These are phyloP conservation scores for Meira miltonrushii DNA, from an alignment of 1,284 basidiomycete species.

Conservation along the genomic window DNA sequence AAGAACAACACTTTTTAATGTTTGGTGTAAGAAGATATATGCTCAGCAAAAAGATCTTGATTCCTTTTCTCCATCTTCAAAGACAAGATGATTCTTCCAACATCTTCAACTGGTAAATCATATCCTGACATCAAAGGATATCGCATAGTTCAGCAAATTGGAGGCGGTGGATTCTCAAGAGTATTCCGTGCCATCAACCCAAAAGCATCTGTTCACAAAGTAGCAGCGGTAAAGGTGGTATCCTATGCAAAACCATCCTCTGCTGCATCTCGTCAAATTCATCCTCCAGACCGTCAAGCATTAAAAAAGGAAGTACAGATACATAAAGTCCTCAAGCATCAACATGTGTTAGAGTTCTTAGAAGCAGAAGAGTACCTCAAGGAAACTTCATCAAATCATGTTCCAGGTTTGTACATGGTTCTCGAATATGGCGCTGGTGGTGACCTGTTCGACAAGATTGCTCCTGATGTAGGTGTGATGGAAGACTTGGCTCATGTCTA, in stretches of 20 bases:
- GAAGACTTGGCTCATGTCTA: conserved; percentile 87
- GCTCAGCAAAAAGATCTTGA: no score
- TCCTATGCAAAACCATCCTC: conserved; percentile 37
- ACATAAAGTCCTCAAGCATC: conserved; percentile 74
- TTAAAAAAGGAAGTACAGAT: conserved; percentile 83
- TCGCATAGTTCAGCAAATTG: conserved; percentile 46
- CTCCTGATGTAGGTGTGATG: conserved; percentile 76
- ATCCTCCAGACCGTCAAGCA: conserved; percentile 47
- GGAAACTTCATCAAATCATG: conserved; percentile 35
- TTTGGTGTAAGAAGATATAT: no score
- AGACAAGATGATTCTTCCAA: conserved; percentile 19
- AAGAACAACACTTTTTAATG: no score
- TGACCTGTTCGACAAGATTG: conserved; percentile 94
- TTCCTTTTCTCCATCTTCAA: no score
- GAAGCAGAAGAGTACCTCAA: conserved; percentile 53
- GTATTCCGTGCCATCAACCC: conserved; percentile 48
- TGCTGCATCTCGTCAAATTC: conserved; percentile 24
- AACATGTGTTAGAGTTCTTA: conserved; percentile 78
- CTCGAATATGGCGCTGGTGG: conserved; percentile 88
- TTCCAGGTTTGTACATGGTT: conserved; percentile 73
- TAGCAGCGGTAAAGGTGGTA: conserved; percentile 50
- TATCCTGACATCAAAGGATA: conserved; percentile 47
- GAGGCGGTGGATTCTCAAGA: conserved; percentile 49
- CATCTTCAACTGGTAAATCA: conserved; percentile 44
- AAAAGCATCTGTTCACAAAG: conserved; percentile 24